These are phyloP conservation scores for Acephala macrosclerotiorum DNA, from an alignment of 2,329 filamentous ascomycete species.

Conservation along the genomic window DNA sequence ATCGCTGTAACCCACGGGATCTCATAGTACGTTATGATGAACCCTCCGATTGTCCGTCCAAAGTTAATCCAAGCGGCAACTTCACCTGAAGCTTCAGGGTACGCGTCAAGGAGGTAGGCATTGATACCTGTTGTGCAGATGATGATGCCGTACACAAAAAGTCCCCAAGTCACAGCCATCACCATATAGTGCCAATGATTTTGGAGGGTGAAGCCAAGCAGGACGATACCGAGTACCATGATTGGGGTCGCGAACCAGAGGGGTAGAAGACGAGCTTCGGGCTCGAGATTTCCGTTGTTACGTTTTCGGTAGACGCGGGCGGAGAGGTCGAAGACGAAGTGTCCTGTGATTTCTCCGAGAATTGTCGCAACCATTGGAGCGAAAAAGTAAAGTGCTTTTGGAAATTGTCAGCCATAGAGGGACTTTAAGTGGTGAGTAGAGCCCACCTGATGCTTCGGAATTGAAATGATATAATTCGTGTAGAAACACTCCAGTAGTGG, in stretches of 20 bases:
- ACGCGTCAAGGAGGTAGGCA: slow-evolving; percentile 60
- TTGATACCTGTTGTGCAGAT: slow-evolving; percentile 32
- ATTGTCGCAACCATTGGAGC: slow-evolving; percentile 12
- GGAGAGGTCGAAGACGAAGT: slow-evolving; percentile 62
- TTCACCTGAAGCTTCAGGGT: slow-evolving; percentile 61
- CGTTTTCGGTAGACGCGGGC: slow-evolving; percentile 52
- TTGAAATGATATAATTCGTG: slow-evolving; percentile 56
- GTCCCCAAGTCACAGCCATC: slow-evolving; percentile 45
- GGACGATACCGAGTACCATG: slow-evolving; percentile 56
- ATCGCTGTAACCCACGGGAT: slow-evolving; percentile 54
- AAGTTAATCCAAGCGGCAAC: slow-evolving; percentile 61
- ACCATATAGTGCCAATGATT: slow-evolving; percentile 60
- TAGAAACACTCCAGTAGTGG: slow-evolving; percentile 60
- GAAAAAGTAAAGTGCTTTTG: slow-evolving; percentile 16
- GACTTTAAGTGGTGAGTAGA: not conserved
- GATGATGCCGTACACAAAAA: slow-evolving; percentile 29
- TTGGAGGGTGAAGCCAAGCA: slow-evolving; percentile 60
- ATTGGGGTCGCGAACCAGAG: slow-evolving; percentile 56
- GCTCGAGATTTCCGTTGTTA: slow-evolving; percentile 61
- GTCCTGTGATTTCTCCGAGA: slow-evolving; percentile 58
- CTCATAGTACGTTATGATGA: slow-evolving; percentile 60
- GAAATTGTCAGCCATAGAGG: not conserved
- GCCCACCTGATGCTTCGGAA: not conserved
- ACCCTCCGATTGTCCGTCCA: slow-evolving; percentile 56
- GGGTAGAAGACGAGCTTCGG: slow-evolving; percentile 59